phyloP scores from a whole-genome alignment of 2,329 filamentous ascomycete species.

The Colletotrichum tamarilloi region DNA sequence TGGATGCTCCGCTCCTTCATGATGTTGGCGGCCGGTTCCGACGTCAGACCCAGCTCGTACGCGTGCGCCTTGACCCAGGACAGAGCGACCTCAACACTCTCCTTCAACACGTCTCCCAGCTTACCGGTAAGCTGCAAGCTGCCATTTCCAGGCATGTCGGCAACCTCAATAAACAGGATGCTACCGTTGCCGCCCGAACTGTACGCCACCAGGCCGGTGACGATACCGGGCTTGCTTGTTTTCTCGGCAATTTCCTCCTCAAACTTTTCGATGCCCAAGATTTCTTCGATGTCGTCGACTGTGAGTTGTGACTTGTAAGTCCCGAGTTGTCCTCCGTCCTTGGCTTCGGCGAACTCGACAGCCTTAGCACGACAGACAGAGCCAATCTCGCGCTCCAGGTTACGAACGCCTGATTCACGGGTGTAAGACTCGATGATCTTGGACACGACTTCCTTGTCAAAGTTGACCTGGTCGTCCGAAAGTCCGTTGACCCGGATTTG shows the following conservation, averaged over 20 bases:
- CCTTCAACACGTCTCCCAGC: constrained; percentile 95
- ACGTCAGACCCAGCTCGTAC: constrained; percentile 86
- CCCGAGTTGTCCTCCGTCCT: constrained; percentile 75
- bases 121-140: constrained; percentile 96
- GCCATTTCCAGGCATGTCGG: constrained; percentile 94
- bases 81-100: constrained; percentile 94
- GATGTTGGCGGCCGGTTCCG: constrained; percentile 86
- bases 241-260: constrained; percentile 96
- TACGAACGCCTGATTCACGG: constrained; percentile 94
- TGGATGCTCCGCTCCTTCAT: constrained; percentile 96
- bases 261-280: constrained; percentile 92
- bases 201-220: constrained; percentile 96
- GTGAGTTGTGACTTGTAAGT: constrained; percentile 80
- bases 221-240: constrained; percentile 84
- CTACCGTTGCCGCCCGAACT: constrained; percentile 91
- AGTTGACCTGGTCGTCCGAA: constrained; percentile 76
- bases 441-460: constrained; percentile 87
- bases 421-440: constrained; percentile 98
- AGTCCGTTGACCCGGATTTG: constrained; percentile 93
- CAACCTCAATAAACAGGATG: constrained; percentile 98
- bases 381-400: constrained; percentile 94
- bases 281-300: constrained; percentile 85
- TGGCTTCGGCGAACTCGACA: constrained; percentile 92
- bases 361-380: constrained; percentile 95
- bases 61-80: constrained; percentile 98